Percentiles rank a stretch among this genome's conserved stretches.
Conservation (phyloP, 495 filamentous ascomycete genomes). For the Penicillium salamii region DNA sequence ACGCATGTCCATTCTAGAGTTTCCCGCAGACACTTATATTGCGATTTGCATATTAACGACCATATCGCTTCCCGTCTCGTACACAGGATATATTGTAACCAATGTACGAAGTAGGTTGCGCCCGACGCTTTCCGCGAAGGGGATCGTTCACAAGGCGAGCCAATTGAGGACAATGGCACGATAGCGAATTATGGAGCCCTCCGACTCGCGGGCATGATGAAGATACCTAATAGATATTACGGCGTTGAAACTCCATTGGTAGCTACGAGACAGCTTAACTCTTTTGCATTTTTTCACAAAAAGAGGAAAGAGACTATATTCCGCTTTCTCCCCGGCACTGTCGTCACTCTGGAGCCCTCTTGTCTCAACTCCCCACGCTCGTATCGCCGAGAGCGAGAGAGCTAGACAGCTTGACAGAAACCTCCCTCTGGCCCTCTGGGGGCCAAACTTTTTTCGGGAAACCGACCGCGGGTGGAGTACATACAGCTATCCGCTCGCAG, state of each 20-base stretch:
- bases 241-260: not conserved
- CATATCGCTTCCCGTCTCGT: slow-evolving; percentile 7
- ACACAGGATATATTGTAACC: slow-evolving; percentile 4
- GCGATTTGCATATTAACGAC: not conserved
- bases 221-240: slow-evolving; percentile 5
- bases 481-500: not conserved
- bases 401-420: not conserved
- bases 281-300: not conserved
- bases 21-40: not conserved
- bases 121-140: slow-evolving; percentile 28
- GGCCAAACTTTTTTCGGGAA: slow-evolving; percentile 20
- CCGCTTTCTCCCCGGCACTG: not conserved
- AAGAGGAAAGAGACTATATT: not conserved
- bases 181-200: not conserved
- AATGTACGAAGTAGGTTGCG: slow-evolving; percentile 6
- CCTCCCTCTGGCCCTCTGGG: not conserved
- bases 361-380: slow-evolving; percentile 5
- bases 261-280: not conserved
- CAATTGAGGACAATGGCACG: slow-evolving; percentile 6
- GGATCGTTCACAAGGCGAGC: slow-evolving; percentile 3
- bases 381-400: too few species aligned
- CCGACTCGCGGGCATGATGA: not conserved
- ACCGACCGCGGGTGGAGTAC: slow-evolving; percentile 11
- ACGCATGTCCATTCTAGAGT: not conserved
- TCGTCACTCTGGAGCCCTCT: slow-evolving; percentile 4